Conservation (phyloP, 352 stramenopile genomes). For the Pythium rhizo-oryzae region DNA sequence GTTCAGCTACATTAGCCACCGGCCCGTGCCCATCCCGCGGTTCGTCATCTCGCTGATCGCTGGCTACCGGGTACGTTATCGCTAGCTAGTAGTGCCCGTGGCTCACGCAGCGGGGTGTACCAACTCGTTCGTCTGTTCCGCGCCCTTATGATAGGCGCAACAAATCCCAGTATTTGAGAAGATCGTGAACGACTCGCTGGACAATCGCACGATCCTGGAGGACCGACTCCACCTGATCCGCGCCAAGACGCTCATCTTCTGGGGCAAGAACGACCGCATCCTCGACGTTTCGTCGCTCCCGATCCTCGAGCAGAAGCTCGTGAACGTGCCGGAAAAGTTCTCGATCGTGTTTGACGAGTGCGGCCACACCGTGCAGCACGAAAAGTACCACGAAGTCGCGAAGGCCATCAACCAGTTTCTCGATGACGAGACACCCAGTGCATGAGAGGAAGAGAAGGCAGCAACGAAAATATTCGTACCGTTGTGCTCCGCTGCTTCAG, state of each 20-base stretch:
- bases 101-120: no score
- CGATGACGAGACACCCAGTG: conserved; percentile 20
- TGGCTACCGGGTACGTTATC: conserved; percentile 36
- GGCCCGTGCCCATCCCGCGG: conserved; percentile 35
- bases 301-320: conserved; percentile 52
- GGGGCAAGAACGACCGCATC: conserved; percentile 71
- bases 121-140: no score
- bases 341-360: conserved; percentile 53
- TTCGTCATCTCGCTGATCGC: conserved; percentile 40
- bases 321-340: conserved; percentile 38
- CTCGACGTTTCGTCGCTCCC: conserved; percentile 72
- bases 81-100: no score
- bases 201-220: conserved; percentile 60
- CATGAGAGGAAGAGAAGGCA: no score
- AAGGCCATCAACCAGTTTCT: conserved; percentile 71
- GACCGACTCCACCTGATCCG: conserved; percentile 59
- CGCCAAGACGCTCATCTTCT: conserved; percentile 65
- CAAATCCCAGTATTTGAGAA: conserved; percentile 38
- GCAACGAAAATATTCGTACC: no score
- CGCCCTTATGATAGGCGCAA: no score
- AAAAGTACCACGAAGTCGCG: conserved; percentile 55
- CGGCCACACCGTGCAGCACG: conserved; percentile 71
- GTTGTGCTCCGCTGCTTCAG: neutral
- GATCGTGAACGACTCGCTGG: conserved; percentile 56
- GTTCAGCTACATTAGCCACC: conserved; percentile 44